phyloP scores from a whole-genome alignment of 148 eudicot genomes.

The Mesembryanthemum crystallinum region DNA sequence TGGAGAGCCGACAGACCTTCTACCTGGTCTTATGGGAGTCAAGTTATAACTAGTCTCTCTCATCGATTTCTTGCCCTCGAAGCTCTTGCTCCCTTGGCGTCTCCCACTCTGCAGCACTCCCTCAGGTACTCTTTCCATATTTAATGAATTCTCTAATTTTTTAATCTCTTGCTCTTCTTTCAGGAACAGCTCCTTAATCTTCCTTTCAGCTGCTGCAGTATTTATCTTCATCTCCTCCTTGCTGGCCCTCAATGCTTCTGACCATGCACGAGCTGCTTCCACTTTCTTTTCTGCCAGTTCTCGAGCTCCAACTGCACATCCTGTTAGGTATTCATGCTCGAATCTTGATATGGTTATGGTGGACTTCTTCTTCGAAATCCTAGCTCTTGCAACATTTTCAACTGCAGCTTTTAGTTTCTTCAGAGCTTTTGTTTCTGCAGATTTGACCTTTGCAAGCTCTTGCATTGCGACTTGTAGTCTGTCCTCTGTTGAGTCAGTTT shows the following conservation, averaged over 20 bases:
- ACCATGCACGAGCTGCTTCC: slow-evolving; percentile 80
- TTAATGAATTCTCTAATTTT: slow-evolving; percentile 24
- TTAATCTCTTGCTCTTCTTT: slow-evolving; percentile 44
- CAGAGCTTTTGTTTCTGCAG: slow-evolving; percentile 62
- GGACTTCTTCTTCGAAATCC: slow-evolving; percentile 53
- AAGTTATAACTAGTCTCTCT: slow-evolving; percentile 27
- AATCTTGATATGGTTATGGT: slow-evolving; percentile 67
- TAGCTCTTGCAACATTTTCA: slow-evolving; percentile 46
- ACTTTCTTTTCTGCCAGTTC: slow-evolving; percentile 81
- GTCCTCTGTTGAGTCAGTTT: slow-evolving; percentile 48
- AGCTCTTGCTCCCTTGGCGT: slow-evolving; percentile 20
- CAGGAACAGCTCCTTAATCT: slow-evolving; percentile 34
- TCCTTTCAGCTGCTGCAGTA: slow-evolving; percentile 32
- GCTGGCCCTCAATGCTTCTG: slow-evolving; percentile 61
- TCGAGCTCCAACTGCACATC: slow-evolving; percentile 53
- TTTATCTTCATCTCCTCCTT: slow-evolving; percentile 58
- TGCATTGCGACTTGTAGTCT: slow-evolving; percentile 44
- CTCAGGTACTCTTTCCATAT: slow-evolving; percentile 19
- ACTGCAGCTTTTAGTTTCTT: slow-evolving; percentile 45
- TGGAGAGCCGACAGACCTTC: slow-evolving; percentile 50
- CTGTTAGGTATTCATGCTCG: slow-evolving; percentile 75
- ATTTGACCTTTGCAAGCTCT: slow-evolving; percentile 56
- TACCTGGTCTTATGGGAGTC: slow-evolving; percentile 45
- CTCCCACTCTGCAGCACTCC: slow-evolving; percentile 29
- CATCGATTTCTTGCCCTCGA: slow-evolving; percentile 31